These are phyloP conservation scores for Cubamyces sp. DNA, from an alignment of 768 basidiomycete species.

Conservation along the genomic window DNA sequence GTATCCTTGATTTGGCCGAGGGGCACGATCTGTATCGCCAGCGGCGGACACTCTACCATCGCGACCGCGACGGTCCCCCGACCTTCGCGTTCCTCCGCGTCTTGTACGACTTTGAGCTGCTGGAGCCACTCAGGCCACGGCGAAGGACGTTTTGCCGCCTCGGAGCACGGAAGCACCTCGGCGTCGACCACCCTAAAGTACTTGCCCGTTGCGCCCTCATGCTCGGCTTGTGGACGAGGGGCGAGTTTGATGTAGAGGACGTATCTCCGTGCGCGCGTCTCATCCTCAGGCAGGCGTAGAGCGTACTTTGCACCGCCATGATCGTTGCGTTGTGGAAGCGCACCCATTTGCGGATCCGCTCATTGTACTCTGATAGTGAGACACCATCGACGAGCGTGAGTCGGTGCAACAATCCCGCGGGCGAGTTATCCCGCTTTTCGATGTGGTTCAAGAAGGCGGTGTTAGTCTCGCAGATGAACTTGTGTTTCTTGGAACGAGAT, in stretches of 20 bases:
- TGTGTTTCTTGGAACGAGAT: conserved; percentile 25
- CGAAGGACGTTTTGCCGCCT: conserved; percentile 23
- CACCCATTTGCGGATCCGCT: conserved; percentile 39
- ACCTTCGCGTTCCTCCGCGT: conserved; percentile 32
- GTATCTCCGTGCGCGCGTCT: conserved; percentile 28
- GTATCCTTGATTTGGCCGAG: conserved; percentile 35
- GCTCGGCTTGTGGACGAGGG: conserved; percentile 28
- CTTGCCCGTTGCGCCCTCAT: conserved; percentile 31
- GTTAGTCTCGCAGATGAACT: conserved; percentile 27
- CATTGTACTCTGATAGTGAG: conserved; percentile 34
- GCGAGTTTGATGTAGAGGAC: conserved; percentile 26
- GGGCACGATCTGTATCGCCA: conserved; percentile 38
- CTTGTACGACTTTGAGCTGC: conserved; percentile 27
- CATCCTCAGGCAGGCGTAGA: conserved; percentile 31
- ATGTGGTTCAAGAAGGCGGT: conserved; percentile 22
- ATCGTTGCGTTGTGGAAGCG: conserved; percentile 34
- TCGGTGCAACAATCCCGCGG: conserved; percentile 13
- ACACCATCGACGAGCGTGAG: conserved; percentile 30
- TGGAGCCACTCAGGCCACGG: conserved; percentile 35
- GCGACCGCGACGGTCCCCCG: conserved; percentile 32
- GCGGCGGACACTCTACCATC: conserved; percentile 35
- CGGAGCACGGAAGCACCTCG: conserved; percentile 27
- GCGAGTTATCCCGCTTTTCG: conserved; percentile 18
- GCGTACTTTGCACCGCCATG: conserved; percentile 38
- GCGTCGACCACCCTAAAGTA: conserved; percentile 36